Evolutionary conservation across 23 red algal species (phyloP).

Genomic region (Gracilaria caudata): DNA sequence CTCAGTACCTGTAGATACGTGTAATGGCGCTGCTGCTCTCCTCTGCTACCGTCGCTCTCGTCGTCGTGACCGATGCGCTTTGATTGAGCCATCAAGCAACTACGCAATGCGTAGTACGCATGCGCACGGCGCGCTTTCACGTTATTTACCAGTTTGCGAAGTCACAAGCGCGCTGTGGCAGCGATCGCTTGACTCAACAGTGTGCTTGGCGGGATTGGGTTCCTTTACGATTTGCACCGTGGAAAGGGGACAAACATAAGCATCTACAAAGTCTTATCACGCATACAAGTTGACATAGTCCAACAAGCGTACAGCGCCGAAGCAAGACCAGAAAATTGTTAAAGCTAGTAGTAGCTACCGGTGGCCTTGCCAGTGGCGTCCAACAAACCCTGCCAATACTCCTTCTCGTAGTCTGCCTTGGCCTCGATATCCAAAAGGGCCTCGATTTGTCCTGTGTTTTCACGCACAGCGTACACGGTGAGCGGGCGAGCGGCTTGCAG

Average conservation of each 20-base stretch:
- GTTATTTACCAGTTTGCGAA: not conserved
- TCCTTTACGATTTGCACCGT: constrained; percentile 12
- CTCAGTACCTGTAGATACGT: no score
- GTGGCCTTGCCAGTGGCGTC: constrained; percentile 95
- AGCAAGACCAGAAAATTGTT: not conserved
- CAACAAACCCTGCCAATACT: constrained; percentile 94
- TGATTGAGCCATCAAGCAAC: no score
- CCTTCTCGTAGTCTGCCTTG: constrained; percentile 85
- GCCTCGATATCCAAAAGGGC: constrained; percentile 92
- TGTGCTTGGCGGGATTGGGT: not conserved
- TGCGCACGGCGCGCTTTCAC: not conserved
- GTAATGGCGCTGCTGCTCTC: no score
- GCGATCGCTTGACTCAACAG: not conserved
- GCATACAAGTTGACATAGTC: not conserved
- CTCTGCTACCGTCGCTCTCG: no score
- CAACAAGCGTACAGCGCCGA: not conserved
- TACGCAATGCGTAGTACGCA: no score
- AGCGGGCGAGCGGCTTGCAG: constrained; percentile 79
- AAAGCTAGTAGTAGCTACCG: constrained; percentile 86
- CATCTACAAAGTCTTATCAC: not conserved
- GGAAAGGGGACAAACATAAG: not conserved
- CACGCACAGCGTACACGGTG: constrained; percentile 87
- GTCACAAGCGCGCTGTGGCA: not conserved
- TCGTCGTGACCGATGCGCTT: no score
- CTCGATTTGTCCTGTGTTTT: constrained; percentile 92